Percentiles rank a stretch among this genome's conserved stretches.
Evolutionary conservation across 768 basidiomycete genomes (phyloP).

Genomic region (Lentinula sp.): DNA sequence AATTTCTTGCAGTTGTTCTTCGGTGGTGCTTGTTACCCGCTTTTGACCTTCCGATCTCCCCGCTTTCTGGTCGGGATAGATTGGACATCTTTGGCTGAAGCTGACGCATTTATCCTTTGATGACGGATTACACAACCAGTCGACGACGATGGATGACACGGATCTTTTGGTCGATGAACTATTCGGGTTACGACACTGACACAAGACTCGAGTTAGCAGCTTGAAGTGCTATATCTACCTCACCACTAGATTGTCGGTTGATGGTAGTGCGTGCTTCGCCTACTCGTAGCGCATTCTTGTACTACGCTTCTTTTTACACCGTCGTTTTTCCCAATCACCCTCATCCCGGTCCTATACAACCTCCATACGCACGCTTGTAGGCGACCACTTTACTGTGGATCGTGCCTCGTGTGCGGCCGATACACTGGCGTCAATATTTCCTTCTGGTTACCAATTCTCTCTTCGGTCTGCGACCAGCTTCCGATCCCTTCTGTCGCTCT

Average conservation of each 20-base stretch:
- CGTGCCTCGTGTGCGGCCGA: slow-evolving; percentile 72
- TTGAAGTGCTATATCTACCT: slow-evolving; percentile 47
- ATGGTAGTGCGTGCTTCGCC: slow-evolving; percentile 47
- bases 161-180: slow-evolving; percentile 42
- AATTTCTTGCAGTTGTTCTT: neutral
- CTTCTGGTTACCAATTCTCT: neutral
- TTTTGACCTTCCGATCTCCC: neutral
- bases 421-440: slow-evolving; percentile 56
- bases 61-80: slow-evolving; percentile 3
- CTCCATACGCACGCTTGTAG: slow-evolving; percentile 52
- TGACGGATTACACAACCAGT: neutral
- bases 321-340: slow-evolving; percentile 30
- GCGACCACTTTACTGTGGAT: slow-evolving; percentile 81
- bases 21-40: neutral
- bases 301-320: slow-evolving; percentile 31
- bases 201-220: slow-evolving; percentile 58
- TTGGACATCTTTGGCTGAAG: neutral
- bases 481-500: neutral
- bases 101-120: neutral
- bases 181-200: slow-evolving; percentile 51
- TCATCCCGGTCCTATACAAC: slow-evolving; percentile 44
- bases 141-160: slow-evolving; percentile 48
- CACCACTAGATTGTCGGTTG: slow-evolving; percentile 28
- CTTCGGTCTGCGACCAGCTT: neutral
- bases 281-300: slow-evolving; percentile 50